These are phyloP conservation scores for Salix caprea DNA, from an alignment of 345 rosid species.

Conservation along the genomic window DNA sequence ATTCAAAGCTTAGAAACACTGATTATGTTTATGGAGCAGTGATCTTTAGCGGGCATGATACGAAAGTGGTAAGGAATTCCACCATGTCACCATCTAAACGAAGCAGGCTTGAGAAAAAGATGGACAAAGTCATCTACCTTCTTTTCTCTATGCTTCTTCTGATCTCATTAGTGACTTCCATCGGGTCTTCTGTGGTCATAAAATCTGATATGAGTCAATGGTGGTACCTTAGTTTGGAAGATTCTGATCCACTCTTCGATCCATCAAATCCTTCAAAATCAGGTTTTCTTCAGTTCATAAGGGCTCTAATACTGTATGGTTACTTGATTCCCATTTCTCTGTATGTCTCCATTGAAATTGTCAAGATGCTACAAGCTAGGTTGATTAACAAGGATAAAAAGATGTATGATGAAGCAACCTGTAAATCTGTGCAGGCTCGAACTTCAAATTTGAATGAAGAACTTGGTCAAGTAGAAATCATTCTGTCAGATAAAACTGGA, in stretches of 20 bases:
- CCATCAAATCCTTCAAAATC: slow-evolving; percentile 39
- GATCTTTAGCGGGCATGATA: slow-evolving; percentile 65
- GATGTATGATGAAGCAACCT: slow-evolving; percentile 59
- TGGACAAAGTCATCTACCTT: slow-evolving; percentile 63
- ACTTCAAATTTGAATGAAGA: slow-evolving; percentile 78
- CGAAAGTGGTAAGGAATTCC: slow-evolving; percentile 58
- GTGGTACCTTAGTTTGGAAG: slow-evolving; percentile 59
- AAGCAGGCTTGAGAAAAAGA: slow-evolving; percentile 60
- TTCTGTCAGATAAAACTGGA: slow-evolving; percentile 78
- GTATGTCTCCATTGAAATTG: slow-evolving; percentile 71
- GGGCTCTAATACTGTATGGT: slow-evolving; percentile 64
- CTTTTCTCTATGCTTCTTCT: slow-evolving; percentile 50
- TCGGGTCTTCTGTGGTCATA: slow-evolving; percentile 38
- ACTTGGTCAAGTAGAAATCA: slow-evolving; percentile 72
- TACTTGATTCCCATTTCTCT: slow-evolving; percentile 79
- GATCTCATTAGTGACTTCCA: slow-evolving; percentile 48
- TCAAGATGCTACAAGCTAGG: slow-evolving; percentile 65
- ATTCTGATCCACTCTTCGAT: slow-evolving; percentile 35
- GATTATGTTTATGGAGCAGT: slow-evolving; percentile 58
- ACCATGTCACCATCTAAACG: slow-evolving; percentile 69
- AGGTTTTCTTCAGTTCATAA: slow-evolving; percentile 43
- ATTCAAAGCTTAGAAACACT: slow-evolving; percentile 73
- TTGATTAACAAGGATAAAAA: slow-evolving; percentile 57
- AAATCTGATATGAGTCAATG: slow-evolving; percentile 41
- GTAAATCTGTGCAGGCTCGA: slow-evolving; percentile 55